phyloP scores from a whole-genome alignment of 495 filamentous ascomycete species.

The Penicillium fimorum region DNA sequence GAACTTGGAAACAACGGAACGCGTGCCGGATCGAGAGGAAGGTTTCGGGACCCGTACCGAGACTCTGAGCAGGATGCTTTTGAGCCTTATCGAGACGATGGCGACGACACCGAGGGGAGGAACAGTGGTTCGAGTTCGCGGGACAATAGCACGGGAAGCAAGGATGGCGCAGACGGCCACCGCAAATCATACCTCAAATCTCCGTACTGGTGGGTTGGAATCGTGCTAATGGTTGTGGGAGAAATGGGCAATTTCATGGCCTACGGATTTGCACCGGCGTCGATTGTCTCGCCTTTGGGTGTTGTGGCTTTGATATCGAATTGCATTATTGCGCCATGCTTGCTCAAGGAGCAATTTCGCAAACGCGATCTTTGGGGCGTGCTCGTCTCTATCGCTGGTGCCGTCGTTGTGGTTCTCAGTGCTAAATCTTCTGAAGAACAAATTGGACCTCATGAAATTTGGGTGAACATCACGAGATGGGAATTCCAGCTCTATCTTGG shows the following conservation, averaged over 20 bases:
- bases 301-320: constrained; percentile 95
- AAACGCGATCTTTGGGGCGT: constrained; percentile 87
- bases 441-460: constrained; percentile 86
- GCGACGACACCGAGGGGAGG: constrained; percentile 8
- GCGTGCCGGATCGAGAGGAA: constrained; percentile 4
- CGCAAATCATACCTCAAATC: constrained; percentile 77
- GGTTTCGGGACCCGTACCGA: constrained; percentile 9
- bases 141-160: constrained; percentile 28
- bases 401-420: constrained; percentile 90
- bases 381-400: constrained; percentile 75
- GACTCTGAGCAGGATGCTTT: constrained; percentile 14
- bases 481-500: constrained; percentile 90
- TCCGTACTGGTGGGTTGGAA: constrained; percentile 94
- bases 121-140: constrained; percentile 21
- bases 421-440: constrained; percentile 87
- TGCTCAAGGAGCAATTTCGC: constrained; percentile 88
- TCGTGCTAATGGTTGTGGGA: constrained; percentile 86
- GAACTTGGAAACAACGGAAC: constrained; percentile 20
- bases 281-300: constrained; percentile 93
- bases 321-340: constrained; percentile 88
- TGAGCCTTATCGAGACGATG: constrained; percentile 33
- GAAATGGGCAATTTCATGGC: constrained; percentile 96
- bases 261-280: constrained; percentile 97
- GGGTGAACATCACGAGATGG: constrained; percentile 81
- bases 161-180: constrained; percentile 24